Evolutionary conservation across 169 alveolate species (phyloP).

Genomic region (Plasmodium inui): DNA sequence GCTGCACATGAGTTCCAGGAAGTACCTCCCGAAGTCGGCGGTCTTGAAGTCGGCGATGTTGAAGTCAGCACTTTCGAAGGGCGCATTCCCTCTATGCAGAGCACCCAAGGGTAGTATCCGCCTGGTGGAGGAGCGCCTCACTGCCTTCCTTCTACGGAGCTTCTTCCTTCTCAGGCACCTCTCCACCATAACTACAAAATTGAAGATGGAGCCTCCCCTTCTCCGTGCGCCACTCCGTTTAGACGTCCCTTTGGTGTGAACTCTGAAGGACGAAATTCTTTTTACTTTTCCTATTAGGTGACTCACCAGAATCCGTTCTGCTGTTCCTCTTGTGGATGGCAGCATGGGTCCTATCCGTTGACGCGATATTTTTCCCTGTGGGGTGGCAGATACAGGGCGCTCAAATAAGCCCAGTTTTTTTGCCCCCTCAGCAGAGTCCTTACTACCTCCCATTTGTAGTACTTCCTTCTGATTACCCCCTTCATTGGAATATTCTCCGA

Average conservation of each 20-base stretch:
- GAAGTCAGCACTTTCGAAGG: background rate
- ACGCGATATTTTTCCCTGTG: background rate
- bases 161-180: background rate
- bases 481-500: too few species aligned
- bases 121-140: background rate
- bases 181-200: background rate
- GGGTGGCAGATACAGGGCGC: background rate
- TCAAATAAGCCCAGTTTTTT: background rate
- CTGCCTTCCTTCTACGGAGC: background rate
- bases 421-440: background rate
- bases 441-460: background rate
- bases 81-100: background rate
- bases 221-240: background rate
- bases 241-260: background rate
- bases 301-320: background rate
- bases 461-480: background rate
- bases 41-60: background rate
- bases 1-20: constrained; percentile 21
- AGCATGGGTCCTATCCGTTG: background rate
- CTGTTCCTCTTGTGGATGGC: background rate
- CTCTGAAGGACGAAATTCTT: background rate
- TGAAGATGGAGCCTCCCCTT: background rate
- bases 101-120: background rate
- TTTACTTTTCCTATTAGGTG: background rate
- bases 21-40: constrained; percentile 1